Percentiles rank a stretch among this genome's conserved stretches.
Evolutionary conservation across 352 stramenopile genomes (phyloP).

Genomic region (Globisporangium nagaii): DNA sequence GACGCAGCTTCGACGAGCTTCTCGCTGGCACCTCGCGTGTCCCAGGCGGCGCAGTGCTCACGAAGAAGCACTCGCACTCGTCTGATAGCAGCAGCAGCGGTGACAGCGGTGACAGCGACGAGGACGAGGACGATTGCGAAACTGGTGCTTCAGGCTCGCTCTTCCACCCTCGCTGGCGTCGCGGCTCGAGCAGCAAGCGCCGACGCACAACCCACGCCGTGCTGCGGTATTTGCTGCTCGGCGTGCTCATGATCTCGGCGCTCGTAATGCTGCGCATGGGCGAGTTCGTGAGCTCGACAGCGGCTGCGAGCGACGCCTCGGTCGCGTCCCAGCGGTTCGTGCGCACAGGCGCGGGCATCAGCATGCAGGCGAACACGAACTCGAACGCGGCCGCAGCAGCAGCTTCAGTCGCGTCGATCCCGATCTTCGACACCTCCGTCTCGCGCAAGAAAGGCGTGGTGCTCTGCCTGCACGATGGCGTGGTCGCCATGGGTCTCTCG

Average conservation of each 20-base stretch:
- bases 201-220: not conserved
- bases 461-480: conserved; percentile 33
- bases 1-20: conserved; percentile 4
- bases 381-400: not conserved
- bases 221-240: conserved; percentile 2
- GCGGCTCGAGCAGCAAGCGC: not conserved
- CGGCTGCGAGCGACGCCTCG: not conserved
- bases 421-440: conserved; percentile 1
- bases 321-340: not conserved
- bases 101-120: not conserved
- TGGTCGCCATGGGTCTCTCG: conserved; percentile 36
- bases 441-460: conserved; percentile 21
- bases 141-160: not conserved
- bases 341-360: not conserved
- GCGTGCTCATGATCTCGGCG: not conserved
- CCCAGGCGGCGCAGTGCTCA: not conserved
- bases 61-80: not conserved
- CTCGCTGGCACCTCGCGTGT: not conserved
- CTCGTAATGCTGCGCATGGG: not conserved
- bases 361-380: not conserved
- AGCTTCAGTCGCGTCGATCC: not conserved
- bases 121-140: no score
- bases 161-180: not conserved
- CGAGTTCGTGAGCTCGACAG: not conserved
- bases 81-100: not conserved